phyloP scores from a whole-genome alignment of 1,284 basidiomycete genomes.

The Irpex lacteus region DNA sequence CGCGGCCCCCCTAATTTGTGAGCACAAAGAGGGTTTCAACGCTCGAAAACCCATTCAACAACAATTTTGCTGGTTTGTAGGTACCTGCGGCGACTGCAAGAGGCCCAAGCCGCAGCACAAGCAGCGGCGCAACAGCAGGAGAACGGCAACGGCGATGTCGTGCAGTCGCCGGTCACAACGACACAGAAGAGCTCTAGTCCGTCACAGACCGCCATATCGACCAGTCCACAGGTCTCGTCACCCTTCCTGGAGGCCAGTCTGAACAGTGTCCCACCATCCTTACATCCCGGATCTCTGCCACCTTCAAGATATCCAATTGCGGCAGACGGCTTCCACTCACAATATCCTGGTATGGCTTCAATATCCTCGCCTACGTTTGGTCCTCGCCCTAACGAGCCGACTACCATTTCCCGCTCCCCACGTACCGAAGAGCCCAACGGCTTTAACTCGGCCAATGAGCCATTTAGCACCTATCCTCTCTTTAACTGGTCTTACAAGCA shows the following conservation, averaged over 20 bases:
- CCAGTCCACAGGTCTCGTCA: constrained; percentile 42
- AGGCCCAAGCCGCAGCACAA: constrained; percentile 60
- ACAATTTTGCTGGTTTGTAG: constrained; percentile 33
- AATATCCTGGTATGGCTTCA: constrained; percentile 43
- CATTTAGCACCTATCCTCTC: constrained; percentile 60
- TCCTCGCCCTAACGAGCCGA: constrained; percentile 15
- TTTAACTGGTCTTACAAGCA: constrained; percentile 73
- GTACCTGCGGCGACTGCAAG: constrained; percentile 75
- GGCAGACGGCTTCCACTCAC: constrained; percentile 60
- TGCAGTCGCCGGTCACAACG: constrained; percentile 43
- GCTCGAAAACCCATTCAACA: constrained; percentile 6
- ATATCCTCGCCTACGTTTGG: constrained; percentile 36
- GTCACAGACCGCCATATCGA: constrained; percentile 43
- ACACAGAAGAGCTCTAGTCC: constrained; percentile 45
- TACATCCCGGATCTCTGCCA: constrained; percentile 45
- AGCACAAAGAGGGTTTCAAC: constrained; percentile 26
- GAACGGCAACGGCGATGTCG: constrained; percentile 38
- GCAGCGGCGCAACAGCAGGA: constrained; percentile 35
- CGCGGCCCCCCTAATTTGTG: constrained; percentile 87
- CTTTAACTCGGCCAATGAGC: constrained; percentile 45
- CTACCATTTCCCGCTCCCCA: constrained; percentile 21
- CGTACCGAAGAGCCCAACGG: constrained; percentile 40
- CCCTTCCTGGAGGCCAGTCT: constrained; percentile 52
- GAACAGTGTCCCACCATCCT: constrained; percentile 35
- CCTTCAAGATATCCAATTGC: constrained; percentile 71